Evolutionary conservation across 108 stramenopile genomes (phyloP).

Genomic region (Chaetoceros muelleri): DNA sequence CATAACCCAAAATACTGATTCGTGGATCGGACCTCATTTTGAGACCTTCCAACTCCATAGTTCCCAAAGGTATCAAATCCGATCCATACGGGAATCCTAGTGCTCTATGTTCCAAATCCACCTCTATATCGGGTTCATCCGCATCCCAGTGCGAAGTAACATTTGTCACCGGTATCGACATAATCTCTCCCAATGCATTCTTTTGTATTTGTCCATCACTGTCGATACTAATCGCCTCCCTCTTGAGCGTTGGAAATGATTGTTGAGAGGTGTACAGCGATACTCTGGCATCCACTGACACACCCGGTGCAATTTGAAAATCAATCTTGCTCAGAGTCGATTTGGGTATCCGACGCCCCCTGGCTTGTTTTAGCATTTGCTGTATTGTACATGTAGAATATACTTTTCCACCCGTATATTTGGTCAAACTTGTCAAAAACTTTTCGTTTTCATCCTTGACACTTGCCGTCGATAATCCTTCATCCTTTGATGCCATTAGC

Average conservation of each 20-base stretch:
- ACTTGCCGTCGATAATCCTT: background rate
- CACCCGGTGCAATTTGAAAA: conserved; percentile 56
- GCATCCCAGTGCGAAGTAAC: conserved; percentile 34
- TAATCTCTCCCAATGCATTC: conserved; percentile 33
- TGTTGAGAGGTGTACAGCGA: conserved; percentile 25
- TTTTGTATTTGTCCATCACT: conserved; percentile 15
- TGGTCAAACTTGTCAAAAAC: conserved; percentile 46
- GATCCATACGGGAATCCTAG: conserved; percentile 57
- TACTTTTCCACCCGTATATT: conserved; percentile 65
- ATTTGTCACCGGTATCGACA: conserved; percentile 25
- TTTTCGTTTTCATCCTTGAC: conserved; percentile 61
- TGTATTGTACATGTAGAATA: conserved; percentile 42
- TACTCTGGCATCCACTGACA: conserved; percentile 35
- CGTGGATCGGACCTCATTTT: conserved; percentile 22
- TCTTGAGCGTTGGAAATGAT: conserved; percentile 27
- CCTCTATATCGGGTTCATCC: conserved; percentile 27
- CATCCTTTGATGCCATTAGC: conserved; percentile 3
- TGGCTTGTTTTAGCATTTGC: conserved; percentile 27
- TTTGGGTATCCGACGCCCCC: conserved; percentile 23
- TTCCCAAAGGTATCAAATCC: conserved; percentile 60
- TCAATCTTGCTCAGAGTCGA: conserved; percentile 34
- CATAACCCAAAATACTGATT: conserved; percentile 69
- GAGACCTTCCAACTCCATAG: conserved; percentile 59
- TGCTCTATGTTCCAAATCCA: conserved; percentile 11
- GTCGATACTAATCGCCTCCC: conserved; percentile 34